phyloP scores from a whole-genome alignment of 306 rosid species.

The Lathyrus aphaca region DNA sequence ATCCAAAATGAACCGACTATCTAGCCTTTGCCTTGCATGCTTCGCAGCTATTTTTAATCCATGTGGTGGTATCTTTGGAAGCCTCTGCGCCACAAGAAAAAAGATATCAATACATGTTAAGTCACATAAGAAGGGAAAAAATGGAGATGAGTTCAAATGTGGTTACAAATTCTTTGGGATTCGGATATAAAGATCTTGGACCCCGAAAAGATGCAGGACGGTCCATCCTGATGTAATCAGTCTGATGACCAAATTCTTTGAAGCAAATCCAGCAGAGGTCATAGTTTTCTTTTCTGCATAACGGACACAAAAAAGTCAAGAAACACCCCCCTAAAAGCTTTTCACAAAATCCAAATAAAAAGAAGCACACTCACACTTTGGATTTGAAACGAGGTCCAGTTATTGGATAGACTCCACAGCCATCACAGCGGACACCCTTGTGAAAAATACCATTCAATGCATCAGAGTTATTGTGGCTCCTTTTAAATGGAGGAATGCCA shows the following conservation, averaged over 20 bases:
- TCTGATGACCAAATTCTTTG: slow-evolving; percentile 54
- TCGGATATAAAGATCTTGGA: slow-evolving; percentile 41
- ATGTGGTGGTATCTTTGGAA: slow-evolving; percentile 44
- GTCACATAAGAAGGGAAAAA: not conserved
- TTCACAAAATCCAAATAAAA: slow-evolving; percentile 9
- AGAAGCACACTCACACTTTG: slow-evolving; percentile 60
- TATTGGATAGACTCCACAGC: slow-evolving; percentile 89
- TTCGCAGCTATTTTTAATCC: slow-evolving; percentile 41
- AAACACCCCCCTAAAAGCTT: not conserved
- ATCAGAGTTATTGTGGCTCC: slow-evolving; percentile 51
- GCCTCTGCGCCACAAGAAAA: slow-evolving; percentile 46
- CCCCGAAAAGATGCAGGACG: slow-evolving; percentile 50
- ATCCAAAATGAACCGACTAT: slow-evolving; percentile 73
- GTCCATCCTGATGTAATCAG: slow-evolving; percentile 73
- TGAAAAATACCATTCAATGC: slow-evolving; percentile 75
- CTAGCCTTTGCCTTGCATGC: slow-evolving; percentile 54
- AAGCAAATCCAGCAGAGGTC: slow-evolving; percentile 88
- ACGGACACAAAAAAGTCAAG: slow-evolving; percentile 12
- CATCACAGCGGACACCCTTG: slow-evolving; percentile 83
- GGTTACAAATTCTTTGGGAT: slow-evolving; percentile 38
- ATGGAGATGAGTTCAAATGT: slow-evolving; percentile 12
- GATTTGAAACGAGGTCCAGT: slow-evolving; percentile 94
- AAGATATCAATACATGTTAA: slow-evolving; percentile 12
- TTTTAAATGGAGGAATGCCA: slow-evolving; percentile 48
- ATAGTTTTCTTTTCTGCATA: slow-evolving; percentile 72